Base-by-base conservation (phyloP, 768 basidiomycete species). In the Amyloporia xantha region DNA sequence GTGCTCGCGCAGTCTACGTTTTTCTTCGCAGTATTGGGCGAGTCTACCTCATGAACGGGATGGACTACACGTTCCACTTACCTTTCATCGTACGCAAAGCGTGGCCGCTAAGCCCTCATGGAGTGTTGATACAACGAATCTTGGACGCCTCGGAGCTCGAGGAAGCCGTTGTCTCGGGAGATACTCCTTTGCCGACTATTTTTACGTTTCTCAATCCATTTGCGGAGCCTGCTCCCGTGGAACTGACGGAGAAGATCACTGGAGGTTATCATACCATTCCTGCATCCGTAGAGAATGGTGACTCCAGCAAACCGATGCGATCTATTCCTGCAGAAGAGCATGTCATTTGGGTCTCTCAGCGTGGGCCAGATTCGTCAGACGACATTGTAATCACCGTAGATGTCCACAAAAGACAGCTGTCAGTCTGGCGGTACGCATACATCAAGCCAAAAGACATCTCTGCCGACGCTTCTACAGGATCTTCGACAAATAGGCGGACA, bases 1-100 rank as follows among this genome's bases (percentile, higher is more conserved):
- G 72, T 26, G 71, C 79, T 2, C 71, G 78, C 24, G 85, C 78
- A 3, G 76, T 86, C 1, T 91, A 89, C 62, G 73, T 92, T 38
- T 91, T 92, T 60, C 66, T 91, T 20, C 77, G 89, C 21, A 84
- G 78, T 59, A 76, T 85, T 38, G 86, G 79, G 45, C 82, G 77
- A 62, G 79, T 91, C 47, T 87, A 79, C 58, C 66, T 87, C 48
- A 68, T 73, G 54, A 84, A 85, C 52, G 89, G 89, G 3, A 59
- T 75, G 27, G 83, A 89, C 55, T 88, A 82, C 58, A 86, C 85
- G 1, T 84, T 90, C 61, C 78, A 84, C 24, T 67, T 92, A 3
- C 90, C 90, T 0, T 92, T 92, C 59, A 76, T 88, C 49, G 85
- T 89, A 2, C 74, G 83, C 30, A 78, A 73, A 52, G 89, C 85